Evolutionary conservation across 352 stramenopile genomes (phyloP).

Genomic region (Pythium oligandrum): DNA sequence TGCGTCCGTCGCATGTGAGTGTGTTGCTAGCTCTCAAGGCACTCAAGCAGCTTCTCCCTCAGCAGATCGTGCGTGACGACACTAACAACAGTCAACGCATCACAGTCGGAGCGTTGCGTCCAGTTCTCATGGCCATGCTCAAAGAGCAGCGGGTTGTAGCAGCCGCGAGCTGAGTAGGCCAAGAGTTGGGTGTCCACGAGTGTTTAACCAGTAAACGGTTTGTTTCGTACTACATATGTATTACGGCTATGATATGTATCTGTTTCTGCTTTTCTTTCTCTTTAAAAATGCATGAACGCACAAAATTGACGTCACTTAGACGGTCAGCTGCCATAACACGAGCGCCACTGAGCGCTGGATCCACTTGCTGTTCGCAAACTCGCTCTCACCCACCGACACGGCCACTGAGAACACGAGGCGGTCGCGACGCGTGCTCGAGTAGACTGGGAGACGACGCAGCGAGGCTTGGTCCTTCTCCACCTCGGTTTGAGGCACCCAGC

Average conservation of each 20-base stretch:
- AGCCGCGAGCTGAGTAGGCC: too few relatives aligned
- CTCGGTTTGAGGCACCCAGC: slow-evolving; percentile 46
- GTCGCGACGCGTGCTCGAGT: slow-evolving; percentile 71
- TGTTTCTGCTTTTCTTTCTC: too few relatives aligned
- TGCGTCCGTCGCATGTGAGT: slow-evolving; percentile 52
- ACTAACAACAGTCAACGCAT: background rate
- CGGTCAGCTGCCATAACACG: slow-evolving; percentile 67
- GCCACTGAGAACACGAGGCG: slow-evolving; percentile 82
- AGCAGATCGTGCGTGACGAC: slow-evolving; percentile 11
- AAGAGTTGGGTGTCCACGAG: too few relatives aligned
- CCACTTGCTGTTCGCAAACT: slow-evolving; percentile 66
- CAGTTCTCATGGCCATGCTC: slow-evolving; percentile 18
- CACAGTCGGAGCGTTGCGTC: slow-evolving; percentile 20
- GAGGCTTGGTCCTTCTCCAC: slow-evolving; percentile 13
- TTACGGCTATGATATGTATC: too few relatives aligned
- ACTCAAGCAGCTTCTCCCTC: slow-evolving; percentile 27
- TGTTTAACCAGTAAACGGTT: too few relatives aligned
- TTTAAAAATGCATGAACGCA: too few relatives aligned
- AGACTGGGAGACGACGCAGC: slow-evolving; percentile 73
- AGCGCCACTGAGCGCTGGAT: slow-evolving; percentile 79
- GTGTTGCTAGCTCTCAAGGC: slow-evolving; percentile 52
- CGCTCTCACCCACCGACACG: slow-evolving; percentile 40
- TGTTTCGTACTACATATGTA: too few relatives aligned
- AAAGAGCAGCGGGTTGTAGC: slow-evolving; percentile 8
- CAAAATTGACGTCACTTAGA: slow-evolving; percentile 9